Conservation (phyloP, 306 rosid species). For the Prosopis cineraria region DNA sequence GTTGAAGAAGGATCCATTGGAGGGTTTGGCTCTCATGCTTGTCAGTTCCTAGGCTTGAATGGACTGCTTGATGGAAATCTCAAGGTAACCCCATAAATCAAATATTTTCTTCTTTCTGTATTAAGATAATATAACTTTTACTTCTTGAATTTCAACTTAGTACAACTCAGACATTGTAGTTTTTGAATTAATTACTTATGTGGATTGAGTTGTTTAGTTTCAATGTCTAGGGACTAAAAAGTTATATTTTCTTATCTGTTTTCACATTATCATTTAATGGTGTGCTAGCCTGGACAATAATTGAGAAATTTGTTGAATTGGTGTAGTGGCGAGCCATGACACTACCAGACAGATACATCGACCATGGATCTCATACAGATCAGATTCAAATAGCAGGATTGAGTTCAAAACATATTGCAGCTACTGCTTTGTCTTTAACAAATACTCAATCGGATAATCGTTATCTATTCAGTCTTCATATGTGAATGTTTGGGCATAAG, state of each 20-base stretch:
- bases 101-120: not conserved
- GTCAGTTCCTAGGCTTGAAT: conserved; percentile 45
- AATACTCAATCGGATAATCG: conserved; percentile 15
- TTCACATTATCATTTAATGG: not conserved
- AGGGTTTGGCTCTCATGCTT: conserved; percentile 56
- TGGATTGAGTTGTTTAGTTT: too few species aligned
- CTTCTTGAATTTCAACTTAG: too few species aligned
- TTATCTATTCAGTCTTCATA: conserved; percentile 19
- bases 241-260: too few species aligned
- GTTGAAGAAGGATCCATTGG: conserved; percentile 34
- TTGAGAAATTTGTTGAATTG: not conserved
- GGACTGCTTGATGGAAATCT: conserved; percentile 52
- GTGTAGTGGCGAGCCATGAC: conserved; percentile 48
- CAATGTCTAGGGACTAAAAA: too few species aligned
- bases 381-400: conserved; percentile 52
- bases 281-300: too few species aligned
- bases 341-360: conserved; percentile 57
- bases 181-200: too few species aligned
- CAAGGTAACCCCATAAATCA: conserved; percentile 39
- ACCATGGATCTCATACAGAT: conserved; percentile 50
- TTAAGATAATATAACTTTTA: too few species aligned
- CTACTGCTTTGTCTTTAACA: conserved; percentile 41
- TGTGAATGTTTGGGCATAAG: not conserved
- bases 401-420: conserved; percentile 49
- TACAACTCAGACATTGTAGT: too few species aligned